These are phyloP conservation scores for Emericellopsis terricola DNA, from an alignment of 495 filamentous ascomycete species.

Conservation along the genomic window DNA sequence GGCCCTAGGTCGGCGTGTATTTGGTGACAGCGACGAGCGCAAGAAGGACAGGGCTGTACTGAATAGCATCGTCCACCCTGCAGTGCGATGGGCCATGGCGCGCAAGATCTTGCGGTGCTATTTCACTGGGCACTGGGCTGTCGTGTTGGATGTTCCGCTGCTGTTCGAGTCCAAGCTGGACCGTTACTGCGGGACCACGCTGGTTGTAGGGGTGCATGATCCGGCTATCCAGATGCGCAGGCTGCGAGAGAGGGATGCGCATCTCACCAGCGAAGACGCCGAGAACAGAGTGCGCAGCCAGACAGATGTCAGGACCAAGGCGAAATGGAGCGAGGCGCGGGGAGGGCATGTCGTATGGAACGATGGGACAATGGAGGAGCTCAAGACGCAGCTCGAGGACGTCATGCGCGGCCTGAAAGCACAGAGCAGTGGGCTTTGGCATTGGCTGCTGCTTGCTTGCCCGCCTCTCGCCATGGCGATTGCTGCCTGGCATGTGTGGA, in stretches of 20 bases:
- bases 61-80: constrained; percentile 85
- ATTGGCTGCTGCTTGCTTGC: constrained; percentile 46
- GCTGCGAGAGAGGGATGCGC: constrained; percentile 49
- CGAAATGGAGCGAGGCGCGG: constrained; percentile 43
- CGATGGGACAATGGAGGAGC: constrained; percentile 50
- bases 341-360: constrained; percentile 79
- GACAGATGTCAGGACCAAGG: constrained; percentile 69
- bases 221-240: constrained; percentile 63
- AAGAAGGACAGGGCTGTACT: constrained; percentile 50
- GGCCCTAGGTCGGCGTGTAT: constrained; percentile 68
- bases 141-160: constrained; percentile 84
- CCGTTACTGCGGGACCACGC: constrained; percentile 52
- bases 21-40: constrained; percentile 49
- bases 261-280: constrained; percentile 63
- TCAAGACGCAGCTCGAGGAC: constrained; percentile 42
- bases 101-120: constrained; percentile 46
- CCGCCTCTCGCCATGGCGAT: constrained; percentile 52
- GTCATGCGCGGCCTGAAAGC: constrained; percentile 42
- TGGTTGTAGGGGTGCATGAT: constrained; percentile 69
- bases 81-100: constrained; percentile 62
- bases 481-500: constrained; percentile 46
- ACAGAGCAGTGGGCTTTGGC: constrained; percentile 65
- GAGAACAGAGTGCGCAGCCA: constrained; percentile 67
- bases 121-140: constrained; percentile 57
- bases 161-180: constrained; percentile 81